Base-by-base conservation (phyloP, 163 green algal genomes). In the Chlorella variabilis region DNA sequence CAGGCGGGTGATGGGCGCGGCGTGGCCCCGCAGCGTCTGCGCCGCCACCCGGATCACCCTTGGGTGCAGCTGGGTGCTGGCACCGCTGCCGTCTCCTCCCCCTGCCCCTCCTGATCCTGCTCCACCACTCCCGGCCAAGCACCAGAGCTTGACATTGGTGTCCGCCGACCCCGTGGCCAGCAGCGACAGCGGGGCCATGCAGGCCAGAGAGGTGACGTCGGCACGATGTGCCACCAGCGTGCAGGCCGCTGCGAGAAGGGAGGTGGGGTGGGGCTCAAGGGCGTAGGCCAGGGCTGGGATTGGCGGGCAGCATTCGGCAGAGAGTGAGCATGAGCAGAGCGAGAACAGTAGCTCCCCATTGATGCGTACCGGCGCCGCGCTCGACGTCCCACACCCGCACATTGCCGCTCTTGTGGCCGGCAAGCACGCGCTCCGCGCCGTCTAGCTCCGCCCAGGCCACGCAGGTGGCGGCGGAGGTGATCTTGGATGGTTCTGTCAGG, bases 351-450 rank as follows among this genome's bases (percentile, higher is more conserved):
- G n/a, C n/a, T n/a, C n/a, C n/a, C n/a, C n/a, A n/a, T n/a, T n/a
- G n/a, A n/a, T n/a, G 7, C 56, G 23, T 74, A 93, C 92, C 89
- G 83, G 91, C 91, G 49, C 83, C 86, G 29, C 91, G 75, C 54
- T 95, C 87, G 42, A 97, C 70, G 80, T 96, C 93, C 88, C 93
- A 97, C 6, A 97, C n/a, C 75, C 95, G 96, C 59, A 97, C 84
- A 49, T 84, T 93, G 31, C 93, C 93, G 67, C 85, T 91, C 4
- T 83, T 33, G 29, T 85, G 85, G 18, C 94, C 94, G 5, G 93
- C 91, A 20, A 68, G 33, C 27, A 82, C 56, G 20, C 41, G 56
- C 56, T 80, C 73, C 6, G 29, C 54, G n/a, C 56, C n/a, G 0
- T 33, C 56, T 21, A 80, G 4, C 38, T 80, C 56, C 18, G 56